A percentile compares a stretch with the other conserved stretches of the same genome.
These are phyloP conservation scores for Neurospora discreta DNA, from an alignment of 495 filamentous ascomycete genomes.

Conservation along the genomic window DNA sequence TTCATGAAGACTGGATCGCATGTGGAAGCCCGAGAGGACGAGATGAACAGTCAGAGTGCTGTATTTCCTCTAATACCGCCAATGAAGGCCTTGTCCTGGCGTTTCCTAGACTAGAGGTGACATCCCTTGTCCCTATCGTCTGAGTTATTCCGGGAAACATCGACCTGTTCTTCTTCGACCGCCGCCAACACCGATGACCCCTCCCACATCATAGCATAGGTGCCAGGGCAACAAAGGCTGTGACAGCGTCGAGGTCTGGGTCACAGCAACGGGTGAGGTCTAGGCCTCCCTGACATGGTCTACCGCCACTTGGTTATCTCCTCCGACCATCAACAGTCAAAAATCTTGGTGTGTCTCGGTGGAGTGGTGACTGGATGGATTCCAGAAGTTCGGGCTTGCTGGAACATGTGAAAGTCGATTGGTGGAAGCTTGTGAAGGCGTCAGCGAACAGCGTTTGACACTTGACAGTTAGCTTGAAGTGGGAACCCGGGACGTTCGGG, in stretches of 20 bases:
- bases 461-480: not conserved
- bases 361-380: not conserved
- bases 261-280: not conserved
- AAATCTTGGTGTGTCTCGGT: not conserved
- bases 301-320: not conserved
- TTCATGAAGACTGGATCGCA: not conserved
- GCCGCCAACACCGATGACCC: not conserved
- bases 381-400: not conserved
- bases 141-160: not conserved
- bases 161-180: no score
- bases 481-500: not conserved
- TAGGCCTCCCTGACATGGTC: not conserved
- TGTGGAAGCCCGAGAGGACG: not conserved
- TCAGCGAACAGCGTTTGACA: not conserved
- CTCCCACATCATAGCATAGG: not conserved
- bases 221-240: not conserved
- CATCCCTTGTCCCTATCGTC: not conserved
- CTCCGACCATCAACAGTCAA: not conserved
- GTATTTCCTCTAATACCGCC: not conserved
- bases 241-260: not conserved
- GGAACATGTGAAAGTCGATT: not conserved
- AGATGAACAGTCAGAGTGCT: not conserved
- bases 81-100: not conserved
- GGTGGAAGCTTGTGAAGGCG: not conserved
- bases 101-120: not conserved